Evolutionary conservation across 73 alveolate genomes (phyloP).

Genomic region (Uronychia setigera): DNA sequence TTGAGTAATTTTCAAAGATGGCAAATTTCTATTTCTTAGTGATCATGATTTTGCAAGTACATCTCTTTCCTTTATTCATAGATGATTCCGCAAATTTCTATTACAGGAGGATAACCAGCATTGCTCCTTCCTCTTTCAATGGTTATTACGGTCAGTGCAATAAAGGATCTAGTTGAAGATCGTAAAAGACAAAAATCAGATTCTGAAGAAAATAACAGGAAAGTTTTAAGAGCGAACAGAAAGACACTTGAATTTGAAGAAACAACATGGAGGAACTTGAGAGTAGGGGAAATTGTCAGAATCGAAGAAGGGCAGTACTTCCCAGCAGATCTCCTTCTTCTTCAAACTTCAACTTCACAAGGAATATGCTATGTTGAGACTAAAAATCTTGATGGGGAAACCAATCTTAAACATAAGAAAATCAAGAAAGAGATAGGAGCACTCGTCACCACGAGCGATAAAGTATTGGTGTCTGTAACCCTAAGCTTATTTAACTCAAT

Average conservation of each 20-base stretch:
- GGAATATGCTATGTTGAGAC: constrained; percentile 91
- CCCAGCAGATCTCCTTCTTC: constrained; percentile 87
- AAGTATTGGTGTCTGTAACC: neutral
- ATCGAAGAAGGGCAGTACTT: constrained; percentile 71
- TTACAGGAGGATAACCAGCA: constrained; percentile 85
- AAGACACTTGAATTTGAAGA: constrained; percentile 27
- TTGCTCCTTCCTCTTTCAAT: constrained; percentile 79
- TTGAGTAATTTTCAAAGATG: constrained; percentile 1
- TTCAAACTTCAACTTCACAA: constrained; percentile 71
- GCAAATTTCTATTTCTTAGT: constrained; percentile 10
- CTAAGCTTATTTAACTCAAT: neutral
- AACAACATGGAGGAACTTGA: constrained; percentile 75
- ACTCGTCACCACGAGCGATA: neutral
- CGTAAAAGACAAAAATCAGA: constrained; percentile 75
- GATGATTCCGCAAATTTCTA: constrained; percentile 73
- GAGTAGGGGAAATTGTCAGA: constrained; percentile 80
- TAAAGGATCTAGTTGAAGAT: constrained; percentile 92
- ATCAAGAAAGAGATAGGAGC: neutral
- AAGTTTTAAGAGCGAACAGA: constrained; percentile 1
- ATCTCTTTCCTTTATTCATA: neutral
- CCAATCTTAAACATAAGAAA: constrained; percentile 80
- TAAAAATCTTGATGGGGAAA: constrained; percentile 88
- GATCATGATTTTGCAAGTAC: constrained; percentile 41
- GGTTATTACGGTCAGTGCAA: constrained; percentile 79
- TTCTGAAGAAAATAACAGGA: constrained; percentile 70